A percentile compares a stretch with the other conserved stretches of the same genome.
phyloP scores from a whole-genome alignment of 164 flowering plant genomes.

The Cinnamomum chago region DNA sequence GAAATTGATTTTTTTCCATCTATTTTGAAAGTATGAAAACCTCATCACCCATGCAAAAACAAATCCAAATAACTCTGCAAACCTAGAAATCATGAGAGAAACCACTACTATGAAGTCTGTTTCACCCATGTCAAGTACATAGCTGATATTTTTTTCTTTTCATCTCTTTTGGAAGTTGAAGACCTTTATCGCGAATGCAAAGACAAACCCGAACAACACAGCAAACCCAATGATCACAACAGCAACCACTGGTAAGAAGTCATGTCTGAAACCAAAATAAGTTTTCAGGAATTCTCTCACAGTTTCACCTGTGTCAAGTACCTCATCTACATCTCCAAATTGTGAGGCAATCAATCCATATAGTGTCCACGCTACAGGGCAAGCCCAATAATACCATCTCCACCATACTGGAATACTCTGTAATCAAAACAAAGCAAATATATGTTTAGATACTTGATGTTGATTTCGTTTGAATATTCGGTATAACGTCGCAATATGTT shows the following conservation, averaged over 20 bases:
- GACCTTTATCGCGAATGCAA: conserved; percentile 36
- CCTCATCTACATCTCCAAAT: conserved; percentile 34
- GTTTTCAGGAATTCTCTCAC: conserved; percentile 26
- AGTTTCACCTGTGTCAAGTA: conserved; percentile 9
- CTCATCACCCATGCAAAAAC: conserved; percentile 40
- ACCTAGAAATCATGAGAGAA: conserved; percentile 20
- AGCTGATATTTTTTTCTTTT: not conserved
- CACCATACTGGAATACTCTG: conserved; percentile 61
- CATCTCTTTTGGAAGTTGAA: conserved; percentile 43
- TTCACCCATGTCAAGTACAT: not conserved
- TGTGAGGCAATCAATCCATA: conserved; percentile 50
- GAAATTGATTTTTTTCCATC: conserved; percentile 12
- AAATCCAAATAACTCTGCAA: conserved; percentile 35
- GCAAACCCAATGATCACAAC: conserved; percentile 18
- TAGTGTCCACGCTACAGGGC: conserved; percentile 48
- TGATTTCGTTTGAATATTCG: not conserved
- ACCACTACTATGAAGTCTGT: conserved; percentile 37
- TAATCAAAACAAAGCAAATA: not conserved
- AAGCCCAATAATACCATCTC: conserved; percentile 51
- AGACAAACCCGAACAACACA: conserved; percentile 42
- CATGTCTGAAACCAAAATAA: conserved; percentile 38
- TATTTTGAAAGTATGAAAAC: conserved; percentile 36
- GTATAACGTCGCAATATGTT: not conserved
- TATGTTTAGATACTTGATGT: not conserved
- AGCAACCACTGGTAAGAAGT: conserved; percentile 36